Evolutionary conservation across 441 rosid species (phyloP).

Genomic region (Hura crepitans): DNA sequence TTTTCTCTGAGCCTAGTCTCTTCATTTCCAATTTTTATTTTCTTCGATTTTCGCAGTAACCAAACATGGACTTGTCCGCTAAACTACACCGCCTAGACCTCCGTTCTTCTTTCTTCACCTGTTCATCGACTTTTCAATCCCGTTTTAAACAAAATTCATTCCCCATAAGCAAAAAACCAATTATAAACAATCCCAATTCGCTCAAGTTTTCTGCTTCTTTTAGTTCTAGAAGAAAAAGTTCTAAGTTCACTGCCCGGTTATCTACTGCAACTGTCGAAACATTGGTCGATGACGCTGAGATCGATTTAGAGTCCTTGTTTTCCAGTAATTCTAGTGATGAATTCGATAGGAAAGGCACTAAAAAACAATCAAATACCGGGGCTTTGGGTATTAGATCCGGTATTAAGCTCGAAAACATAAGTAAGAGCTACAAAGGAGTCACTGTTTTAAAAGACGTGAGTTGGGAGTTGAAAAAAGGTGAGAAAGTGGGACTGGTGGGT

Average conservation of each 20-base stretch:
- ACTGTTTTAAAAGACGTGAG: slow-evolving; percentile 71
- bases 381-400: slow-evolving; percentile 80
- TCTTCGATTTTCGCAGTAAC: slow-evolving; percentile 3
- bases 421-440: slow-evolving; percentile 75
- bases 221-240: slow-evolving; percentile 23
- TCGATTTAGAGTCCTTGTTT: slow-evolving; percentile 71
- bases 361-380: slow-evolving; percentile 38
- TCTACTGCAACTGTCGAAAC: slow-evolving; percentile 56
- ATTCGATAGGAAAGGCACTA: slow-evolving; percentile 33
- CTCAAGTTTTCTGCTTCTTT: slow-evolving; percentile 25
- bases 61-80: slow-evolving; percentile 61
- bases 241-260: slow-evolving; percentile 36
- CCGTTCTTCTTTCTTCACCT: slow-evolving; percentile 49
- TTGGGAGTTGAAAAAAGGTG: slow-evolving; percentile 93
- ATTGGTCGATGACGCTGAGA: slow-evolving; percentile 37
- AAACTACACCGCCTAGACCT: slow-evolving; percentile 55
- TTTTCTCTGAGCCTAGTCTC: slow-evolving; percentile 7
- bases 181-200: slow-evolving; percentile 6
- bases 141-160: slow-evolving; percentile 25
- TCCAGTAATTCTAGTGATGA: slow-evolving; percentile 36
- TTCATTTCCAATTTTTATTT: neutral
- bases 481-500: slow-evolving; percentile 88
- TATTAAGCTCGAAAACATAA: slow-evolving; percentile 70
- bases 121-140: slow-evolving; percentile 28
- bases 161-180: slow-evolving; percentile 17